Evolutionary conservation across 139 green algal species (phyloP).

Genomic region (Closterium sp.): DNA sequence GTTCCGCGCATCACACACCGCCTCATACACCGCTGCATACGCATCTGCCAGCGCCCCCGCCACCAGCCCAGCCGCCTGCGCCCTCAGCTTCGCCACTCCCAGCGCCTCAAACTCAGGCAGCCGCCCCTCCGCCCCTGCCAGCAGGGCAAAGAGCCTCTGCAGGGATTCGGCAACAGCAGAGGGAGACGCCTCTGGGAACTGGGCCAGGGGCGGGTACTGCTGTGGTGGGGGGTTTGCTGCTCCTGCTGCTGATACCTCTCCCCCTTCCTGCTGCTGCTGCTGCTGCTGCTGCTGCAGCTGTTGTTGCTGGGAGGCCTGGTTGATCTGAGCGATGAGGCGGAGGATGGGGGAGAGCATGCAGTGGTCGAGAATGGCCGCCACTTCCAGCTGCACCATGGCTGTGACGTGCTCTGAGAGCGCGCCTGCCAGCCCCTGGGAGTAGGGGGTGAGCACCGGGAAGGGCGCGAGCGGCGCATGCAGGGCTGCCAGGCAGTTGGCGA

Average conservation of each 20-base stretch:
- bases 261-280: neutral
- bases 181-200: neutral
- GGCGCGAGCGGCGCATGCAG: slow-evolving; percentile 22
- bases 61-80: slow-evolving; percentile 7
- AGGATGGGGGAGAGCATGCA: neutral
- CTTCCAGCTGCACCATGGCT: slow-evolving; percentile 5
- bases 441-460: neutral
- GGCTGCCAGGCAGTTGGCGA: slow-evolving; percentile 48
- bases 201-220: neutral
- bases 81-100: slow-evolving; percentile 24
- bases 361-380: neutral
- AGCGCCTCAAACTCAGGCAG: slow-evolving; percentile 46
- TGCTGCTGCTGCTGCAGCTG: neutral
- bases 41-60: slow-evolving; percentile 23
- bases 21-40: slow-evolving; percentile 31
- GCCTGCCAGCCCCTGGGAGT: neutral
- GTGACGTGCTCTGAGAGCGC: slow-evolving; percentile 28
- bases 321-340: neutral
- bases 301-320: neutral
- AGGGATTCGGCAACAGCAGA: slow-evolving; percentile 33
- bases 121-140: slow-evolving; percentile 10
- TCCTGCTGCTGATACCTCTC: neutral
- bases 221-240: neutral
- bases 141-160: slow-evolving; percentile 12
- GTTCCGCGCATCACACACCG: slow-evolving; percentile 18